Conservation (phyloP, 1,284 basidiomycete genomes). For the Cryptococcus deneoformans region DNA sequence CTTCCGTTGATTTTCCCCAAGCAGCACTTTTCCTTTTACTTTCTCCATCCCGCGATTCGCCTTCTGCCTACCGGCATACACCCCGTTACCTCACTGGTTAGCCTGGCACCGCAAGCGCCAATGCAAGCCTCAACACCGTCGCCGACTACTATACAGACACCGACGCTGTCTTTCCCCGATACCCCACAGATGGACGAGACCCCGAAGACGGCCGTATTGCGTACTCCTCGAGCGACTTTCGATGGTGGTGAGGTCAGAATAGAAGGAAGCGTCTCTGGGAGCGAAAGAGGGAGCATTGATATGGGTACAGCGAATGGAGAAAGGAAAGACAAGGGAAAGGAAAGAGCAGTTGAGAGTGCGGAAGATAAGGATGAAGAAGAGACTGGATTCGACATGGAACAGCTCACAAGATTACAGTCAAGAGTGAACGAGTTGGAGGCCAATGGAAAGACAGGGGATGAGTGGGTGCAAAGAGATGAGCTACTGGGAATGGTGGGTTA, state of each 20-base stretch:
- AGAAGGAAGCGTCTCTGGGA: neutral
- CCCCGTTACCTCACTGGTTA: no score
- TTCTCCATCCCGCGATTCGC: no score
- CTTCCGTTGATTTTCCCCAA: no score
- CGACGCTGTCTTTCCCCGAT: constrained; percentile 24
- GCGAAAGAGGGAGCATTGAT: constrained; percentile 1
- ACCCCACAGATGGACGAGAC: constrained; percentile 25
- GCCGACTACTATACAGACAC: constrained; percentile 13
- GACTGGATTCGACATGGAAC: constrained; percentile 10
- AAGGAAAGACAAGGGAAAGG: constrained; percentile 10
- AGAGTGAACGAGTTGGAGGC: constrained; percentile 10
- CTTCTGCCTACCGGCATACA: no score
- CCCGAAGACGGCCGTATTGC: constrained; percentile 19
- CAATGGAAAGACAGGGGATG: constrained; percentile 2
- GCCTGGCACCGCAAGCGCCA: no score
- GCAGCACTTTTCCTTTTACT: no score
- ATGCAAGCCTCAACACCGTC: neutral
- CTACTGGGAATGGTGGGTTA: constrained; percentile 29
- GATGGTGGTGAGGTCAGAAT: neutral
- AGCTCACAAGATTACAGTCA: constrained; percentile 16
- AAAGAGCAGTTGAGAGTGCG: constrained; percentile 1
- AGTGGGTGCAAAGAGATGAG: constrained; percentile 15
- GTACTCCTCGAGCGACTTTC: constrained; percentile 14
- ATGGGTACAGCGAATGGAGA: neutral
- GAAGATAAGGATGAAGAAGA: constrained; percentile 7